Percentiles rank a stretch among this genome's conserved stretches.
phyloP scores from a whole-genome alignment of 108 stramenopile genomes.

The Nitzschia sp. region DNA sequence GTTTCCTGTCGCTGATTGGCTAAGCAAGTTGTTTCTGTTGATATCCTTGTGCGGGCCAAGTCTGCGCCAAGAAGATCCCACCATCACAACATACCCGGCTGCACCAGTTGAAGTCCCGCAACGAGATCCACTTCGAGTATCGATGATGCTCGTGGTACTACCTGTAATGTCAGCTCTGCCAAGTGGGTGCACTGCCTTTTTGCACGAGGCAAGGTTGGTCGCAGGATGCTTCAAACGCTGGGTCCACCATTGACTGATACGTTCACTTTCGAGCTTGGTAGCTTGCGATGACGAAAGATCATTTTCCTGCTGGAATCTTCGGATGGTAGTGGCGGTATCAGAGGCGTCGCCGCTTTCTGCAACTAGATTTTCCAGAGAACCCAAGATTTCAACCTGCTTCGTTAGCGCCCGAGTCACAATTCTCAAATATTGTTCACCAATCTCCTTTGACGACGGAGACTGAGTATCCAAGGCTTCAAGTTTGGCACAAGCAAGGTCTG shows the following conservation, averaged over 20 bases:
- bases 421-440: slow-evolving; percentile 11
- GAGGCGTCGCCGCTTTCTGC: not conserved
- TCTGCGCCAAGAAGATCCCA: no score
- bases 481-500: slow-evolving; percentile 21
- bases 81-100: no score
- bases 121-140: no score
- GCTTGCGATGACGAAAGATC: slow-evolving; percentile 3
- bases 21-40: no score
- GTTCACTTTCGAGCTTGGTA: not conserved
- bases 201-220: not conserved
- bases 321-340: not conserved
- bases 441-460: not conserved
- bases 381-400: slow-evolving; percentile 19
- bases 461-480: slow-evolving; percentile 9
- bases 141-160: no score
- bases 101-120: no score
- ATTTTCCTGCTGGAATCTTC: slow-evolving; percentile 6
- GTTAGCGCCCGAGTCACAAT: slow-evolving; percentile 17
- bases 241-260: slow-evolving; percentile 18
- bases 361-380: slow-evolving; percentile 12
- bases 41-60: no score
- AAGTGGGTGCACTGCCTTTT: no score
- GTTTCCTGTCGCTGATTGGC: no score
- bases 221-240: not conserved
- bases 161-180: no score